These are phyloP conservation scores for Lentinula sp. DNA, from an alignment of 768 basidiomycete genomes.

Conservation along the genomic window DNA sequence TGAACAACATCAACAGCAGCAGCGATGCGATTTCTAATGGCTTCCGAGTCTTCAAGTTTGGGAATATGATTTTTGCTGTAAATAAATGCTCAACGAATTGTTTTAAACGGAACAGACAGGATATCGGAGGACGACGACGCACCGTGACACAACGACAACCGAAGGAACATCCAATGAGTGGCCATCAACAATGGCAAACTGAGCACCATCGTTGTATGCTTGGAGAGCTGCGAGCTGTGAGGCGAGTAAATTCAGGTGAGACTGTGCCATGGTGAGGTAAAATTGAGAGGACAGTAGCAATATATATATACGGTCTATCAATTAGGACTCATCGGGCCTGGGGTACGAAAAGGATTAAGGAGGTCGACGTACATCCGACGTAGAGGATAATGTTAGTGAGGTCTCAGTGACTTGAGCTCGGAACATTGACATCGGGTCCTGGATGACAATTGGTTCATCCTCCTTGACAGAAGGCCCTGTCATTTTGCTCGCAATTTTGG, in stretches of 20 bases:
- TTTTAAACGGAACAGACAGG: conserved; percentile 55
- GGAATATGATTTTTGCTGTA: conserved; percentile 73
- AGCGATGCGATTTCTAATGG: neutral
- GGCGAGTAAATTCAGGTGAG: neutral
- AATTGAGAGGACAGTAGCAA: no score
- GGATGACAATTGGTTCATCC: no score
- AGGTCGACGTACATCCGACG: no score
- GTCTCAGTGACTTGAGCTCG: no score
- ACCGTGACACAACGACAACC: conserved; percentile 26
- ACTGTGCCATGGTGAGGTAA: neutral
- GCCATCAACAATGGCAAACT: neutral
- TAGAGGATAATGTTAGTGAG: no score
- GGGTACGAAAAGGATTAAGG: no score
- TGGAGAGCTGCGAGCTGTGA: neutral
- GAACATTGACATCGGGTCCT: no score
- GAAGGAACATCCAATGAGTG: neutral
- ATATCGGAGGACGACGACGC: no score
- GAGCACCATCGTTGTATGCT: neutral
- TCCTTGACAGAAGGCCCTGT: no score
- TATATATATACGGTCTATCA: no score
- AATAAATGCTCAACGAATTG: conserved; percentile 68
- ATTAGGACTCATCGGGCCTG: no score
- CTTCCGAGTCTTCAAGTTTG: conserved; percentile 61
- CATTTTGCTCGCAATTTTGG: no score
- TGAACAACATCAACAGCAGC: neutral